Evolutionary conservation across 495 filamentous ascomycete genomes (phyloP), one percentile per base, ranked within the genome.

Genomic region (Coniosporium apollinis): DNA sequence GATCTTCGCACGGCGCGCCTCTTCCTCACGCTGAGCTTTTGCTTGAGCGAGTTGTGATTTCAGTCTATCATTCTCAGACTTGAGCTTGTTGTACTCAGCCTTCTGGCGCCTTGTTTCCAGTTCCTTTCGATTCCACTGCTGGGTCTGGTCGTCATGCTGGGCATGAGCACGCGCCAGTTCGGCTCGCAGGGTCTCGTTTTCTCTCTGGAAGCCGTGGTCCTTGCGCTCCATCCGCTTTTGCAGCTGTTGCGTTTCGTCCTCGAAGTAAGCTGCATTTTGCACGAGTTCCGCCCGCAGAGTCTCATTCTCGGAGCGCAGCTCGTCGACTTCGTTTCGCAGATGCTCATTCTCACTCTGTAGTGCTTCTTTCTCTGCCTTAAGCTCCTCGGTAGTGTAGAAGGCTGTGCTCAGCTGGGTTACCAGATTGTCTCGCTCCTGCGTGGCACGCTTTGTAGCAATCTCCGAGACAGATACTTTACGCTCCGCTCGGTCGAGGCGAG

Each of bases 331-430:
- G 17, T 35, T 28, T 9, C 35, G 20, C 32, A 48, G n/a, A 26
- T 21, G 20, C 3, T 49, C 51, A 37, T 49, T 46, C 28, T 50
- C 44, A 4, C 30, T 16, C 6, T 35, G 28, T 4, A 58, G 31
- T 14, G 33, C 42, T 28, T 58, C 45, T 21, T 45, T 57, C 28
- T 61, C 57, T 3, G 11, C 30, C 55, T 76, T 77, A 13, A 79
- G 52, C 34, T 76, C 71, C 38, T 78, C 73, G 0, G 62, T 60
- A 30, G 68, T 68, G n/a, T 69, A 59, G 34, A 71, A 75, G 9
- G 76, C 72, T 15, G 71, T 62, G 3, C 64, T 71, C 9, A 80
- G 55, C 29, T 80, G 74, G 20, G 66, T 66, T 19, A 78, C 62
- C 4, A 76, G 65, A 34, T 70, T 67, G 43, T 81, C 74, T 25